Percentiles rank a stretch among this genome's conserved stretches.
These are phyloP conservation scores for Colletotrichum tofieldiae DNA, from an alignment of 2,329 filamentous ascomycete species.

Conservation along the genomic window DNA sequence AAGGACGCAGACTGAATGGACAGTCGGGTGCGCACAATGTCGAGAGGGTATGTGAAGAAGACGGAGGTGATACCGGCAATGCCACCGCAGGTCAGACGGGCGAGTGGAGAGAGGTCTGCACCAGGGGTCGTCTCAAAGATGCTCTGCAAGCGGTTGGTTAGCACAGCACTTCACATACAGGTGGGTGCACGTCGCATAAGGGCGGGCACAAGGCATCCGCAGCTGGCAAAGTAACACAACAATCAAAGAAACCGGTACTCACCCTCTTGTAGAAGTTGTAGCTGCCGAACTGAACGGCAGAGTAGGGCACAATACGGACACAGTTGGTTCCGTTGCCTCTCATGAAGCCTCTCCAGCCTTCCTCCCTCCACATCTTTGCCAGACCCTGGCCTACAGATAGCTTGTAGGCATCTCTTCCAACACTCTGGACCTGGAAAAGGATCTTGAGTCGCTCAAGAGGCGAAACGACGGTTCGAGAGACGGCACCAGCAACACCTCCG, in stretches of 20 bases:
- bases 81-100: slow-evolving; percentile 90
- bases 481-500: slow-evolving; percentile 93
- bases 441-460: slow-evolving; percentile 97
- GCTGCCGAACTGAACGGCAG: slow-evolving; percentile 96
- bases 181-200: not conserved
- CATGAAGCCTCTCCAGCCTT: slow-evolving; percentile 98
- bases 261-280: slow-evolving; percentile 98
- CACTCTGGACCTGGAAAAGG: slow-evolving; percentile 95
- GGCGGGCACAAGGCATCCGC: not conserved
- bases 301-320: slow-evolving; percentile 98
- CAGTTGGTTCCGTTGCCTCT: slow-evolving; percentile 98
- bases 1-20: slow-evolving; percentile 99
- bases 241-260: slow-evolving; percentile 43
- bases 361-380: slow-evolving; percentile 95
- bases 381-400: slow-evolving; percentile 91
- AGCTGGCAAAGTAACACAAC: not conserved
- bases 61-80: slow-evolving; percentile 96
- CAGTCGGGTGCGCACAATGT: slow-evolving; percentile 95
- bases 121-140: slow-evolving; percentile 85
- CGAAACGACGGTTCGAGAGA: slow-evolving; percentile 97
- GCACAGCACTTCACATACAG: slow-evolving; percentile 1
- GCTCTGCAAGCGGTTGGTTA: slow-evolving; percentile 59
- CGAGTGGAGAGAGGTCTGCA: slow-evolving; percentile 79
- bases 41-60: slow-evolving; percentile 93
- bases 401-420: slow-evolving; percentile 92